Conservation (phyloP, 2,329 filamentous ascomycete species). For the Pseudogymnoascus sp. region DNA sequence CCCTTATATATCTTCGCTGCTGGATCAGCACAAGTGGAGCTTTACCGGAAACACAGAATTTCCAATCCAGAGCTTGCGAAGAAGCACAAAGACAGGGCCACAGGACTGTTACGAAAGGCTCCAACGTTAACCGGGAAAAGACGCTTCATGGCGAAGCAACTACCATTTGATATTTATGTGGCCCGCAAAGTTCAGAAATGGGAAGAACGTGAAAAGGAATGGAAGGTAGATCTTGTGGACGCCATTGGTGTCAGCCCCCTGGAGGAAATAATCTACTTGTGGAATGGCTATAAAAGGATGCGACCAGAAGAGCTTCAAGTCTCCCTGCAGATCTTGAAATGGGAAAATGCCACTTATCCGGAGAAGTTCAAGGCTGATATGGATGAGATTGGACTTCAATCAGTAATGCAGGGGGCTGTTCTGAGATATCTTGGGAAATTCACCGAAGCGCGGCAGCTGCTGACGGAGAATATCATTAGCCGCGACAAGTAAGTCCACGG, state of each 20-base stretch:
- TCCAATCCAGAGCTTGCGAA: slow-evolving; percentile 39
- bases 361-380: slow-evolving; percentile 42
- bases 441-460: slow-evolving; percentile 54
- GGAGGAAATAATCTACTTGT: slow-evolving; percentile 89
- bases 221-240: slow-evolving; percentile 63
- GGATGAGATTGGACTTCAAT: slow-evolving; percentile 56
- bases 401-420: slow-evolving; percentile 58
- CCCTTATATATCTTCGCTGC: slow-evolving; percentile 85
- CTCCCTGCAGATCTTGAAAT: slow-evolving; percentile 55
- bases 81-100: slow-evolving; percentile 53
- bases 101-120: slow-evolving; percentile 61
- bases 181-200: slow-evolving; percentile 79
- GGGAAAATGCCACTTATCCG: slow-evolving; percentile 44
- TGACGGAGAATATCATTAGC: slow-evolving; percentile 54
- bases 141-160: slow-evolving; percentile 76
- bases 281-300: slow-evolving; percentile 86
- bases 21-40: slow-evolving; percentile 66
- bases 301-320: slow-evolving; percentile 50
- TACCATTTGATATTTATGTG: slow-evolving; percentile 85
- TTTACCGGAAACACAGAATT: slow-evolving; percentile 58
- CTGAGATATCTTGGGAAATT: slow-evolving; percentile 54
- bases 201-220: slow-evolving; percentile 64
- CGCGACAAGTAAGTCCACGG: slow-evolving; percentile 47
- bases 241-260: slow-evolving; percentile 72
- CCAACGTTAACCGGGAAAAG: slow-evolving; percentile 73